These are phyloP conservation scores for Pisolithus tinctorius DNA, from an alignment of 768 basidiomycete genomes.

Conservation along the genomic window DNA sequence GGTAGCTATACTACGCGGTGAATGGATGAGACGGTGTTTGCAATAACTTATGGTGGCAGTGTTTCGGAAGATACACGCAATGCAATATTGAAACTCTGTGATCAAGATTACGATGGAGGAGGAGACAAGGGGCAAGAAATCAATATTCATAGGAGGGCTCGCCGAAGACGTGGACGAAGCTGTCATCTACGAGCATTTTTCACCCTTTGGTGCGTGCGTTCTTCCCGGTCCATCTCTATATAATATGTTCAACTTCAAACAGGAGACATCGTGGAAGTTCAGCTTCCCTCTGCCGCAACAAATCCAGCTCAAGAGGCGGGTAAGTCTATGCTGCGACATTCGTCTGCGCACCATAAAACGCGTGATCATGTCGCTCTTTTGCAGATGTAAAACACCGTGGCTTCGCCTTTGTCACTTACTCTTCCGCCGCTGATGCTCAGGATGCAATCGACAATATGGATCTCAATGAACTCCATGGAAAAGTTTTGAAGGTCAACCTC, in stretches of 20 bases:
- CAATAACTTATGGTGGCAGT: neutral
- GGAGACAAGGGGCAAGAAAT: constrained; percentile 78
- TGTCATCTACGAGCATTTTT: constrained; percentile 70
- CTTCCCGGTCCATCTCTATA: neutral
- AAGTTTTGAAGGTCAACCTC: constrained; percentile 75
- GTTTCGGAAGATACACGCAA: neutral
- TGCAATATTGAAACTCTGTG: neutral
- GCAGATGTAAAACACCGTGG: constrained; percentile 81
- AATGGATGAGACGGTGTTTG: no score
- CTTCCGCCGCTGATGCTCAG: constrained; percentile 75
- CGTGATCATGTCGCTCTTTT: neutral
- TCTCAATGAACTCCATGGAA: constrained; percentile 78
- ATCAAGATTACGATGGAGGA: constrained; percentile 43
- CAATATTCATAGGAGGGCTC: constrained; percentile 79
- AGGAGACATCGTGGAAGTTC: constrained; percentile 93
- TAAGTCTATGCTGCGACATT: constrained; percentile 16
- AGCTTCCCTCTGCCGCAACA: constrained; percentile 74
- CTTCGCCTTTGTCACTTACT: constrained; percentile 88
- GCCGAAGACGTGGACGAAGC: constrained; percentile 79
- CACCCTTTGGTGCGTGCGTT: constrained; percentile 68
- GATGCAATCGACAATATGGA: constrained; percentile 99
- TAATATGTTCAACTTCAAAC: constrained; percentile 6
- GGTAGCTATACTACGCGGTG: no score
- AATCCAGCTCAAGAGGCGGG: constrained; percentile 61
- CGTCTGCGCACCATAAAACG: neutral